Percentiles rank a stretch among this genome's conserved stretches.
Evolutionary conservation across 2,329 filamentous ascomycete genomes (phyloP).

Genomic region (Aspergillus pseudotamarii): DNA sequence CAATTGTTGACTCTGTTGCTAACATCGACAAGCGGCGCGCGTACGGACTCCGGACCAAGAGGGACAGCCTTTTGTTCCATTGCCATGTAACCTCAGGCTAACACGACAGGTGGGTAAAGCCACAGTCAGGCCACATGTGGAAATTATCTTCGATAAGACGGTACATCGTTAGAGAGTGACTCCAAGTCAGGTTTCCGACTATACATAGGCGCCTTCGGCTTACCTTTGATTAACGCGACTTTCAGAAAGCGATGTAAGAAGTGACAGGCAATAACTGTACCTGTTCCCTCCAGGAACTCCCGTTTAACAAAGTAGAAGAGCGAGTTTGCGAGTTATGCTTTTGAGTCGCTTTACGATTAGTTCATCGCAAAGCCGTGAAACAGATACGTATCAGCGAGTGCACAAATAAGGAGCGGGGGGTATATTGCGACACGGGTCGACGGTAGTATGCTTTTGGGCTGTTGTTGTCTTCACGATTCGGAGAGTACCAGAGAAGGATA

Average conservation of each 20-base stretch:
- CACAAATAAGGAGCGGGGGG: background rate
- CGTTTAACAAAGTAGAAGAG: background rate
- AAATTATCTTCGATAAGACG: background rate
- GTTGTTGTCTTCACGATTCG: background rate
- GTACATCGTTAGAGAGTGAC: background rate
- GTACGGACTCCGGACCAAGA: slow-evolving; percentile 23
- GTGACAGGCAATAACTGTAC: background rate
- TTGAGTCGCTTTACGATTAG: slow-evolving; percentile 4
- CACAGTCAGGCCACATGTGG: slow-evolving; percentile 10
- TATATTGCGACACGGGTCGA: background rate
- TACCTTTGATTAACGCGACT: background rate
- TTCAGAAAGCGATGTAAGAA: background rate
- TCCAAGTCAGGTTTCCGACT: background rate
- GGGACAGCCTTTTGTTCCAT: slow-evolving; percentile 24
- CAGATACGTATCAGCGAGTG: background rate
- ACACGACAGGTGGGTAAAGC: background rate
- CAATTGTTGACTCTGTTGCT: slow-evolving; percentile 52
- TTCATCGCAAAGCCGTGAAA: slow-evolving; percentile 3
- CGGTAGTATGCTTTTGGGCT: background rate
- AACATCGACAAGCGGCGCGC: slow-evolving; percentile 52
- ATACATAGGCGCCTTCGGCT: background rate
- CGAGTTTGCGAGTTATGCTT: background rate
- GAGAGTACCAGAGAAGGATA: background rate
- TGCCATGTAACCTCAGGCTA: slow-evolving; percentile 22
- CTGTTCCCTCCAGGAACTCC: background rate